A percentile compares a stretch with the other conserved stretches of the same genome.
These are phyloP conservation scores for Funneliformis mosseae DNA, from an alignment of 192 early-diverging fungal genomes.

Conservation along the genomic window DNA sequence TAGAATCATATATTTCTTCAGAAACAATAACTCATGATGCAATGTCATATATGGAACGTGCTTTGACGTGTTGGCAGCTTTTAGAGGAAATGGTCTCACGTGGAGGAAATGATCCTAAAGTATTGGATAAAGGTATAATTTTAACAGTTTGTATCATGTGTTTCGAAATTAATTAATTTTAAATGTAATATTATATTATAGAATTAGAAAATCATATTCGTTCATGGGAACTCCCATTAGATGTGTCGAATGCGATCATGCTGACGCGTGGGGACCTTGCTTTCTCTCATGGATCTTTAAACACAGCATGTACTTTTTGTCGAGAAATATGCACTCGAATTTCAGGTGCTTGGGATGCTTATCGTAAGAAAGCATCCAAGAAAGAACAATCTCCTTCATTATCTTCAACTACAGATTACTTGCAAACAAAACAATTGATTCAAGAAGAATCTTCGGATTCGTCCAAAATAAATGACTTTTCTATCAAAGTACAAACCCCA, in stretches of 20 bases:
- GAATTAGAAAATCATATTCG: neutral
- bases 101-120: neutral
- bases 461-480: neutral
- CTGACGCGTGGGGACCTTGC: constrained; percentile 12
- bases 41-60: constrained; percentile 8
- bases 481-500: neutral
- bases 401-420: neutral
- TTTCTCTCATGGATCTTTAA: neutral
- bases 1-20: neutral
- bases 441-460: neutral
- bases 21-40: neutral
- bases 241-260: constrained; percentile 4
- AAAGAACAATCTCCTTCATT: neutral
- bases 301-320: neutral
- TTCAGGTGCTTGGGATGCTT: neutral
- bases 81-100: constrained; percentile 6
- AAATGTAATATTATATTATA: neutral
- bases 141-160: neutral
- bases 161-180: neutral
- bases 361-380: neutral
- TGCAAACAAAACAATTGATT: neutral
- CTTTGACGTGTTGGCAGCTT: neutral
- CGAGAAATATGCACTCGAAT: neutral
- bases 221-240: constrained; percentile 21
- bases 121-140: neutral